A percentile compares a stretch with the other conserved stretches of the same genome.
Evolutionary conservation across 1,284 basidiomycete genomes (phyloP).

Genomic region (Somion occarium): DNA sequence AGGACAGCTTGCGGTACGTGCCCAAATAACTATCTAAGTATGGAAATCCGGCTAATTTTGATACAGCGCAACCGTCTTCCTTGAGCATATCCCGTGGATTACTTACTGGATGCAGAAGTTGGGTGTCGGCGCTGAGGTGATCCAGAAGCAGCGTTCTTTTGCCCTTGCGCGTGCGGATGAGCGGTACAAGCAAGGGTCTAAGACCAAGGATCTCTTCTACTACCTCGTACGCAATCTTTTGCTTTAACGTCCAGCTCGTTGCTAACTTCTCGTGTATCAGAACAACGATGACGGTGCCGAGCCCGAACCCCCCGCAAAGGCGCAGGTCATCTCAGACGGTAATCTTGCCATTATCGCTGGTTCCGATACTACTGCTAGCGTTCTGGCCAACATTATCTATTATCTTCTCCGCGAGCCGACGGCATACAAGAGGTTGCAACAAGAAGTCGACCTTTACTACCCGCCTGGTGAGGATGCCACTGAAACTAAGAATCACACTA

Average conservation of each 20-base stretch:
- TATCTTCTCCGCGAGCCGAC: slow-evolving; percentile 19
- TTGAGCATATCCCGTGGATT: slow-evolving; percentile 23
- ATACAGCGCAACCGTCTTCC: slow-evolving; percentile 13
- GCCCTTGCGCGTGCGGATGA: slow-evolving; percentile 14
- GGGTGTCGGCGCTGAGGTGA: slow-evolving; percentile 14
- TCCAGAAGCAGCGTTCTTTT: slow-evolving; percentile 17
- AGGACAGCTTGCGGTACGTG: slow-evolving; percentile 17
- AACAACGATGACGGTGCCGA: slow-evolving; percentile 20
- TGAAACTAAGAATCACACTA: slow-evolving; percentile 16
- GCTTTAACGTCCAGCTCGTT: background rate
- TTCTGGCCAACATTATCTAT: slow-evolving; percentile 19
- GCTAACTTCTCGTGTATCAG: background rate
- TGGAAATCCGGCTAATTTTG: too few relatives aligned
- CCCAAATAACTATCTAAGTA: background rate
- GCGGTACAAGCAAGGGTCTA: slow-evolving; percentile 14
- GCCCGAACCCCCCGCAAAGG: slow-evolving; percentile 12
- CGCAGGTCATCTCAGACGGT: slow-evolving; percentile 18
- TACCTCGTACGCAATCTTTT: slow-evolving; percentile 13
- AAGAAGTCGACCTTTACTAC: slow-evolving; percentile 25
- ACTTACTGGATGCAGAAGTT: slow-evolving; percentile 17
- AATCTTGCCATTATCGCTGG: slow-evolving; percentile 24
- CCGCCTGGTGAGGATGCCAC: slow-evolving; percentile 22
- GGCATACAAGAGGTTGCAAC: slow-evolving; percentile 18
- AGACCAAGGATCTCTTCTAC: slow-evolving; percentile 19
- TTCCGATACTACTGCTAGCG: slow-evolving; percentile 27